These are phyloP conservation scores for Hortiboletus rubellus DNA, from an alignment of 1,284 basidiomycete species.

Conservation along the genomic window DNA sequence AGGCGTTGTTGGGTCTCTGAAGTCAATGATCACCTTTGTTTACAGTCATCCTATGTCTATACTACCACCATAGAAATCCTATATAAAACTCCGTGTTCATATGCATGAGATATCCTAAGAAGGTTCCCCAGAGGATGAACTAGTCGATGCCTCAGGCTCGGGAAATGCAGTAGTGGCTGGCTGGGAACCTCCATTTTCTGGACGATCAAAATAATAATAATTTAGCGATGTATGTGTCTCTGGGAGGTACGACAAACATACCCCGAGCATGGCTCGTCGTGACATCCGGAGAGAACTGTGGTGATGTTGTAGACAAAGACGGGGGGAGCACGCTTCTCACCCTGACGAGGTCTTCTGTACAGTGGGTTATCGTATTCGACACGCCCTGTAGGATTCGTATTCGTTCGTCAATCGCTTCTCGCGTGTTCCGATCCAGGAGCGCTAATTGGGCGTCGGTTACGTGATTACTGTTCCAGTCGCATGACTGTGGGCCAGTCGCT, in stretches of 20 bases:
- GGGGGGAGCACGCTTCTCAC: constrained; percentile 68
- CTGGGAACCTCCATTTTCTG: constrained; percentile 5
- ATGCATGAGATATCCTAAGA: background rate
- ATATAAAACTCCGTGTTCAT: background rate
- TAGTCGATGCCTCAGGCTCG: constrained; percentile 1
- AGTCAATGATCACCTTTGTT: background rate
- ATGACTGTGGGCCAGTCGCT: background rate
- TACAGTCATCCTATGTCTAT: background rate
- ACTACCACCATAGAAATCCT: constrained; percentile 3
- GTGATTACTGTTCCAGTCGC: constrained; percentile 34
- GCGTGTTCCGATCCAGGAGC: constrained; percentile 60
- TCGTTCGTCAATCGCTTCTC: constrained; percentile 82
- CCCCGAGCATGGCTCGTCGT: constrained; percentile 10
- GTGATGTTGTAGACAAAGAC: constrained; percentile 8
- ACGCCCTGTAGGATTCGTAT: constrained; percentile 74
- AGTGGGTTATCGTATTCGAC: constrained; percentile 63
- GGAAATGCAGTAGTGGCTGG: background rate
- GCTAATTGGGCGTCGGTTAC: constrained; percentile 61
- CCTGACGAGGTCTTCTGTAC: constrained; percentile 75
- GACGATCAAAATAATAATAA: background rate
- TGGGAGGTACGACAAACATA: constrained; percentile 11
- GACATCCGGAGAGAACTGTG: background rate
- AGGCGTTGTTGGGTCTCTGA: constrained; percentile 38
- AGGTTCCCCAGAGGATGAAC: background rate
- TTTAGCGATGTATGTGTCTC: constrained; percentile 5